phyloP scores from a whole-genome alignment of 805 yeast species.

The Saturnispora sekii region DNA sequence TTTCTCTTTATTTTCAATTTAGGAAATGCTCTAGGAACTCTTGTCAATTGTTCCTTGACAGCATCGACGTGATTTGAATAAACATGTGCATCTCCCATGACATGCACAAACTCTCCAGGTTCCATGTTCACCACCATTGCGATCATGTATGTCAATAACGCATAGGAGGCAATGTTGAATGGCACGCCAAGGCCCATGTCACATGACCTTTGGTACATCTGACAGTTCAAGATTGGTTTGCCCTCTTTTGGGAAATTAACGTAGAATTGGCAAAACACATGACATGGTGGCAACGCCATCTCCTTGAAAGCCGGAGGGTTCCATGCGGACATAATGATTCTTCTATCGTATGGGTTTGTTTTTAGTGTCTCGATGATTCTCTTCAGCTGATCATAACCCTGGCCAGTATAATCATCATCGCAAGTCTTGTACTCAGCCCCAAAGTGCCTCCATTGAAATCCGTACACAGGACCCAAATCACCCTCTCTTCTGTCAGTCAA shows the following conservation, averaged over 20 bases:
- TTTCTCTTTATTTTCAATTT: conserved; percentile 59
- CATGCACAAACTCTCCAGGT: conserved; percentile 91
- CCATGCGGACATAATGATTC: conserved; percentile 96
- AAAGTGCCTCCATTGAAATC: conserved; percentile 99
- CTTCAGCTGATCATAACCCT: conserved; percentile 85
- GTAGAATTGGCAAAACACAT: conserved; percentile 90
- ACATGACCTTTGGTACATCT: conserved; percentile 93
- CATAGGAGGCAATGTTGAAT: conserved; percentile 94
- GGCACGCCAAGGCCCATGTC: conserved; percentile 99
- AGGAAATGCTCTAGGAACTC: conserved; percentile 78
- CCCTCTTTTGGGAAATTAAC: conserved; percentile 62
- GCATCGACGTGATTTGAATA: conserved; percentile 92
- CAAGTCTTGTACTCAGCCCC: conserved; percentile 89
- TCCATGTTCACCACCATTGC: conserved; percentile 94
- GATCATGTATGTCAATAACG: conserved; percentile 85
- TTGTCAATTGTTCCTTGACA: conserved; percentile 61
- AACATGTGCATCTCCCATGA: conserved; percentile 95
- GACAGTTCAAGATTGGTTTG: conserved; percentile 67
- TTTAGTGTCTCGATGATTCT: conserved; percentile 72
- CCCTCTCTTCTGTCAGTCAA: conserved; percentile 76
- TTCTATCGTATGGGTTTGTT: conserved; percentile 85
- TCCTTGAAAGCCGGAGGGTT: conserved; percentile 88
- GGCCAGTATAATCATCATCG: conserved; percentile 75
- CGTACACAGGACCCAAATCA: conserved; percentile 96
- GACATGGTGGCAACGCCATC: conserved; percentile 99